Evolutionary conservation across 169 alveolate species (phyloP).

Genomic region (Babesia bigemina): DNA sequence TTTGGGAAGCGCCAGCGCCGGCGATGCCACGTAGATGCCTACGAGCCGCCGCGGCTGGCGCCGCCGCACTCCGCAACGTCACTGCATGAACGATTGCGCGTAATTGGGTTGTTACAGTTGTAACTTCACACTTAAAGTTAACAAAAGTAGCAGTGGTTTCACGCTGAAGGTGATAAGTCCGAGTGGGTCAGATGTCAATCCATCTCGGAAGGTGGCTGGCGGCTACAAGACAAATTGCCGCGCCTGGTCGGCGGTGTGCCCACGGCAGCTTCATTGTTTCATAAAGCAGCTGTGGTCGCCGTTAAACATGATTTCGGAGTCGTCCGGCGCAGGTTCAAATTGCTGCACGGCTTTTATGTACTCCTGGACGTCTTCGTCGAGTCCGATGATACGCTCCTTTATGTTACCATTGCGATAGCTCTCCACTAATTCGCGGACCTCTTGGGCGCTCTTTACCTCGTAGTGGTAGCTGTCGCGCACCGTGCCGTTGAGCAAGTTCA

Average conservation of each 20-base stretch:
- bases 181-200: too few relatives aligned
- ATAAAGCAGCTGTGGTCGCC: slow-evolving; percentile 16
- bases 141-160: not conserved
- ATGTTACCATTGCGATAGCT: slow-evolving; percentile 60
- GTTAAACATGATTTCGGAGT: slow-evolving; percentile 66
- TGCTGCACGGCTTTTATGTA: slow-evolving; percentile 60
- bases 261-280: not conserved
- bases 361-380: slow-evolving; percentile 60
- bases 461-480: slow-evolving; percentile 69
- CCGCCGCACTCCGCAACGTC: not conserved
- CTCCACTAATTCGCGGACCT: slow-evolving; percentile 57
- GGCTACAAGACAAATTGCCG: too few relatives aligned
- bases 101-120: not conserved
- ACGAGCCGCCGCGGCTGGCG: too few relatives aligned
- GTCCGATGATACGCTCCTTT: slow-evolving; percentile 66
- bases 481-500: slow-evolving; percentile 48
- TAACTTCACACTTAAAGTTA: not conserved
- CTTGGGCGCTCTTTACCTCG: slow-evolving; percentile 67
- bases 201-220: too few relatives aligned
- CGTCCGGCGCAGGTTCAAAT: slow-evolving; percentile 43
- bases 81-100: not conserved
- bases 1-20: too few relatives aligned
- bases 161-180: not conserved
- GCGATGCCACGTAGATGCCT: too few relatives aligned
- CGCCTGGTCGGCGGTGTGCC: too few relatives aligned